These are phyloP conservation scores for Suaeda aralocaspica DNA, from an alignment of 148 eudicot species.

Conservation along the genomic window DNA sequence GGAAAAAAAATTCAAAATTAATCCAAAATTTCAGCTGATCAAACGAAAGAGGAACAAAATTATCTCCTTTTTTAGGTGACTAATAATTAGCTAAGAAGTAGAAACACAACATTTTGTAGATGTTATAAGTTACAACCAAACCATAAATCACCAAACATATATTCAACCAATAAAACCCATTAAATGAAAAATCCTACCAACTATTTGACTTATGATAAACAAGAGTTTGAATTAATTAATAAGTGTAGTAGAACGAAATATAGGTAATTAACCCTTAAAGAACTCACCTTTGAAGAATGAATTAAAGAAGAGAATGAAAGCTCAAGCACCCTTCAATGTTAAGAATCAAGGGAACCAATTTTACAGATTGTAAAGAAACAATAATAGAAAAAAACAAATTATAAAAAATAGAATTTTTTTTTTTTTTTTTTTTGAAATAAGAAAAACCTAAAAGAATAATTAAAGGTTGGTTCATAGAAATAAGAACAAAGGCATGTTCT, in stretches of 20 bases:
- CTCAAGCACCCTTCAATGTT: slow-evolving; percentile 18
- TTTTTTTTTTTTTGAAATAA: no score
- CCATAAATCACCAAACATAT: not conserved
- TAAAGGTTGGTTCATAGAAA: slow-evolving; percentile 8
- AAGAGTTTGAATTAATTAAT: not conserved
- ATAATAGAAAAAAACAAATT: not conserved
- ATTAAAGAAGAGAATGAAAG: slow-evolving; percentile 31
- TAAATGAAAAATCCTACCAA: slow-evolving; percentile 10
- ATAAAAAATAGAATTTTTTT: not conserved
- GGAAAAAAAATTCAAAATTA: not conserved
- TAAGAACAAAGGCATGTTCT: slow-evolving; percentile 11
- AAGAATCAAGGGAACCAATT: slow-evolving; percentile 40
- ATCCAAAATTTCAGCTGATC: slow-evolving; percentile 16
- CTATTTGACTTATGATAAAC: not conserved
- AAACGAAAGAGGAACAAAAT: not conserved
- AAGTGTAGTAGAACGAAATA: not conserved
- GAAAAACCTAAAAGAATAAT: slow-evolving; percentile 13
- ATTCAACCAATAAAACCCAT: slow-evolving; percentile 14
- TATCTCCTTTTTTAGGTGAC: not conserved
- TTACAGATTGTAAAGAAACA: slow-evolving; percentile 10
- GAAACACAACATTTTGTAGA: not conserved
- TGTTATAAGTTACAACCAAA: not conserved
- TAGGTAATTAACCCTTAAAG: not conserved
- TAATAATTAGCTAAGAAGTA: not conserved
- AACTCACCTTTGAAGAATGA: slow-evolving; percentile 21